Conservation (phyloP, 441 rosid genomes). For the Aleurites moluccanus region DNA sequence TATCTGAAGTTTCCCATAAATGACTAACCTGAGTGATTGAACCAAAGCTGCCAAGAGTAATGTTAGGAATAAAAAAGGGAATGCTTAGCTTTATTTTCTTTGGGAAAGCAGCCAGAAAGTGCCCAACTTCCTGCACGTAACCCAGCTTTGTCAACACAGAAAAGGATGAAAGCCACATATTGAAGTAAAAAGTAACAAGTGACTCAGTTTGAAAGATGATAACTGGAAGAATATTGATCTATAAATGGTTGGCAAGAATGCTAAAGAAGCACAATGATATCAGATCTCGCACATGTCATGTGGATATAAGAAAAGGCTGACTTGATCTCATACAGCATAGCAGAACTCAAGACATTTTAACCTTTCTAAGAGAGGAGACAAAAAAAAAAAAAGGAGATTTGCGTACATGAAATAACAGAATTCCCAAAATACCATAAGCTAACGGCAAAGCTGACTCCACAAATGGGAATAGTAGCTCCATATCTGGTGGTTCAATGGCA, state of each 20-base stretch:
- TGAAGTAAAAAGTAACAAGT: neutral
- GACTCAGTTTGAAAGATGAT: neutral
- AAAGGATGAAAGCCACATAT: neutral
- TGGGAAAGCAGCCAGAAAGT: slow-evolving; percentile 86
- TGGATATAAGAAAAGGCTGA: neutral
- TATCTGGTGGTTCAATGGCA: slow-evolving; percentile 83
- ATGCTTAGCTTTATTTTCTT: slow-evolving; percentile 93
- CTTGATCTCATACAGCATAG: neutral
- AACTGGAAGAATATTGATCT: neutral
- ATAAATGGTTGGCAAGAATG: slow-evolving; percentile 1
- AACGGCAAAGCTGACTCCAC: slow-evolving; percentile 91
- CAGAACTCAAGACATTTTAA: neutral
- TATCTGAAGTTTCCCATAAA: neutral
- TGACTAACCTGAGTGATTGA: slow-evolving; percentile 84
- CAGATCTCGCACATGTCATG: neutral
- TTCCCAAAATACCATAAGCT: slow-evolving; percentile 91
- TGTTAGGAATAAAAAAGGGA: slow-evolving; percentile 93
- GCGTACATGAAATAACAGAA: slow-evolving; percentile 87
- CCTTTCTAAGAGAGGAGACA: neutral
- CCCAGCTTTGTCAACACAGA: slow-evolving; percentile 20
- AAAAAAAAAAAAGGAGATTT: slow-evolving; percentile 6
- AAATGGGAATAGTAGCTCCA: slow-evolving; percentile 85
- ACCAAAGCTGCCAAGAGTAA: slow-evolving; percentile 96
- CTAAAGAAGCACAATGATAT: neutral
- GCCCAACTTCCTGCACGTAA: slow-evolving; percentile 81